Evolutionary conservation across 1,139 yeast genomes (phyloP).

Genomic region (Magnusiomyces magnusii): DNA sequence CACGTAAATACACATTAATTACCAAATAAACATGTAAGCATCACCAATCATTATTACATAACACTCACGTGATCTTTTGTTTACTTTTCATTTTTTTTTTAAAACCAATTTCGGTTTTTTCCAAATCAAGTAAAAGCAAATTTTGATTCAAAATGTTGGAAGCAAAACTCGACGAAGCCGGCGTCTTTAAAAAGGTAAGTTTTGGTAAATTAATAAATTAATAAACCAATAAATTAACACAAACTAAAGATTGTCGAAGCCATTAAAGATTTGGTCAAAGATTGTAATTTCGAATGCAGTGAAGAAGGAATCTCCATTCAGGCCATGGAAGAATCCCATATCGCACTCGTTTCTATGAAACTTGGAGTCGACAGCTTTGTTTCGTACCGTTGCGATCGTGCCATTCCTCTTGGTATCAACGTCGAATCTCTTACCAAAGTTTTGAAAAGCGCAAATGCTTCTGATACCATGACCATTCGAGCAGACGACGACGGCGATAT

Average conservation of each 20-base stretch:
- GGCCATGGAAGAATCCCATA: constrained; percentile 97
- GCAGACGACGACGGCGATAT: constrained; percentile 91
- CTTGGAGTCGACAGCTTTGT: constrained; percentile 88
- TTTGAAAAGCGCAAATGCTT: constrained; percentile 83
- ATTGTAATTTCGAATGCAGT: constrained; percentile 94
- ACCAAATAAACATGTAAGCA: background rate
- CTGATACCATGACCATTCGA: constrained; percentile 77
- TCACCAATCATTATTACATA: background rate
- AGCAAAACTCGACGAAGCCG: constrained; percentile 93
- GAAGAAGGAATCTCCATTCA: constrained; percentile 93
- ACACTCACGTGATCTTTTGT: background rate
- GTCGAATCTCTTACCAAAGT: constrained; percentile 80
- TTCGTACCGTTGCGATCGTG: constrained; percentile 93
- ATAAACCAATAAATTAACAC: background rate
- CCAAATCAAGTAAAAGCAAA: background rate
- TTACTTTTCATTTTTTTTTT: background rate
- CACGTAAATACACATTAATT: too few relatives aligned
- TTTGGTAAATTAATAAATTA: background rate
- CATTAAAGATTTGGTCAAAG: constrained; percentile 84
- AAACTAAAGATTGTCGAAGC: constrained; percentile 62
- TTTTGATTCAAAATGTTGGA: constrained; percentile 58
- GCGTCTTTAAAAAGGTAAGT: constrained; percentile 66
- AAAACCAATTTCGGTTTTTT: background rate
- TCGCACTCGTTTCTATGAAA: constrained; percentile 77
- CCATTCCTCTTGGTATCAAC: constrained; percentile 87